Evolutionary conservation across 2,329 filamentous ascomycete species (phyloP).

Genomic region (Penicillium sp.): DNA sequence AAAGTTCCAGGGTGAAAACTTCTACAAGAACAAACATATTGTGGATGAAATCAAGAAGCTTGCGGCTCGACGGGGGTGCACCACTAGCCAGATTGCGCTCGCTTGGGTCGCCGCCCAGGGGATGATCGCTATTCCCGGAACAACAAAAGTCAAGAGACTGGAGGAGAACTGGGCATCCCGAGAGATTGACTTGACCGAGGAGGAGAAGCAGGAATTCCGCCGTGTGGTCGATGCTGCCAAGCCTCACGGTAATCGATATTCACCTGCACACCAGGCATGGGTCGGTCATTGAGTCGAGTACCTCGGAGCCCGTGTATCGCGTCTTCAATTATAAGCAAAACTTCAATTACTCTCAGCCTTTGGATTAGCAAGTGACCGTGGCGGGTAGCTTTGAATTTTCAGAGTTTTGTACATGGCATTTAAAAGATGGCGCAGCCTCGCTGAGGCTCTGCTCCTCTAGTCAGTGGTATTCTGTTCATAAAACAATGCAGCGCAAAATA

Average conservation of each 20-base stretch:
- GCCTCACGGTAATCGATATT: slow-evolving; percentile 1
- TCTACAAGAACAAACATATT: slow-evolving; percentile 41
- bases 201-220: slow-evolving; percentile 2
- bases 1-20: slow-evolving; percentile 41
- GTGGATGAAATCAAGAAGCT: slow-evolving; percentile 33
- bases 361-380: too few relatives aligned
- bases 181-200: slow-evolving; percentile 1
- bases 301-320: too few relatives aligned
- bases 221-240: slow-evolving; percentile 1
- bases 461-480: slow-evolving; percentile 16
- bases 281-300: not conserved
- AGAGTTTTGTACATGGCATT: too few relatives aligned
- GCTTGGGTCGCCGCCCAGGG: slow-evolving; percentile 6
- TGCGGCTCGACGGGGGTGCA: not conserved
- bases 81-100: slow-evolving; percentile 2
- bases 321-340: too few relatives aligned
- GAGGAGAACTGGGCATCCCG: slow-evolving; percentile 4
- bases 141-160: slow-evolving; percentile 2
- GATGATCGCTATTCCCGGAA: slow-evolving; percentile 6
- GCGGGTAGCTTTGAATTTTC: too few relatives aligned
- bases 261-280: not conserved
- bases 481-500: not conserved
- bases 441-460: slow-evolving; percentile 9
- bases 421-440: slow-evolving; percentile 8
- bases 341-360: too few relatives aligned